Conservation (phyloP, 208 protist species). For the Trypanosoma grayi region DNA sequence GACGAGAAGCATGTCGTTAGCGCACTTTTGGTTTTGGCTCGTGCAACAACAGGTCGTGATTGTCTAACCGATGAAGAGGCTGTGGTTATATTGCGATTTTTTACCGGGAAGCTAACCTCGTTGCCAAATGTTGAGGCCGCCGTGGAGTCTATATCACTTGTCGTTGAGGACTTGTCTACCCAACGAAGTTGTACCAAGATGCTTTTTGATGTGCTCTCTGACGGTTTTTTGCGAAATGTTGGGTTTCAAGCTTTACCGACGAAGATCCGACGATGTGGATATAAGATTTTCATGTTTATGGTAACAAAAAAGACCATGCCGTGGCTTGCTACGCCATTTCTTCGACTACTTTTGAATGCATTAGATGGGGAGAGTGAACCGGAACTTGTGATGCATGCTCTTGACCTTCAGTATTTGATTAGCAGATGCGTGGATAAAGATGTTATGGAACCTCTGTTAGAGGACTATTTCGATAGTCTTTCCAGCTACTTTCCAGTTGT, state of each 20-base stretch:
- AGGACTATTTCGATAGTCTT: constrained; percentile 75
- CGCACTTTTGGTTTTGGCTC: constrained; percentile 46
- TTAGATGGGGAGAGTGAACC: constrained; percentile 82
- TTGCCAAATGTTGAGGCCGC: constrained; percentile 30
- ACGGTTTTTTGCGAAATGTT: constrained; percentile 27
- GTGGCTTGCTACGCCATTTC: constrained; percentile 25
- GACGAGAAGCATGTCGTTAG: constrained; percentile 33
- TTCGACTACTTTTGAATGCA: constrained; percentile 40
- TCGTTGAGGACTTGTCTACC: constrained; percentile 32
- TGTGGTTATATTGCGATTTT: constrained; percentile 48
- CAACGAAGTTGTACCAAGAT: constrained; percentile 7
- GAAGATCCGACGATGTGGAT: constrained; percentile 13
- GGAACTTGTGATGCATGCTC: constrained; percentile 49
- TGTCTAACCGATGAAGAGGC: constrained; percentile 33
- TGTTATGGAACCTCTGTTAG: constrained; percentile 29
- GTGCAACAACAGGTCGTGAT: constrained; percentile 27
- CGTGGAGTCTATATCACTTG: constrained; percentile 31
- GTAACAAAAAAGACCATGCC: constrained; percentile 15
- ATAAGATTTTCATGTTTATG: constrained; percentile 28
- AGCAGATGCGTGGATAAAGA: constrained; percentile 11
- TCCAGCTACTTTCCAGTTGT: constrained; percentile 86
- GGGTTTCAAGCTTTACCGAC: constrained; percentile 23
- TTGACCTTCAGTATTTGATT: constrained; percentile 44
- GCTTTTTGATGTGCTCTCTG: constrained; percentile 17
- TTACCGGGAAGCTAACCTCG: constrained; percentile 43